A percentile compares a stretch with the other conserved stretches of the same genome.
These are phyloP conservation scores for Chaetomium cochliodes DNA, from an alignment of 495 filamentous ascomycete species.

Conservation along the genomic window DNA sequence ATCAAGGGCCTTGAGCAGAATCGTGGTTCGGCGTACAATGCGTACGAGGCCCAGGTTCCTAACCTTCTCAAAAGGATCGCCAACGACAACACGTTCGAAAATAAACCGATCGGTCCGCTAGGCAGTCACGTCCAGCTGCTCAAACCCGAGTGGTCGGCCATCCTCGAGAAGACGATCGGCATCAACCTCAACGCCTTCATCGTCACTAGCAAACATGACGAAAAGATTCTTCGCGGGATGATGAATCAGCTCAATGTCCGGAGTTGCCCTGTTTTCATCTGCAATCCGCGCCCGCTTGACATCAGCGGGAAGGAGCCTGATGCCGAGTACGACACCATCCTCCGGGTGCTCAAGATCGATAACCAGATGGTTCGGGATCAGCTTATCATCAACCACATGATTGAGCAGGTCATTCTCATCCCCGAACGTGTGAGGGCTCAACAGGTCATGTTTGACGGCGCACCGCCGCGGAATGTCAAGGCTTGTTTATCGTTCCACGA, in stretches of 20 bases:
- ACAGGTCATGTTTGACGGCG: constrained; percentile 64
- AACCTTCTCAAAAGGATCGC: constrained; percentile 65
- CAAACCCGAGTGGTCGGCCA: constrained; percentile 79
- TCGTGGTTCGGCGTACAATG: constrained; percentile 38
- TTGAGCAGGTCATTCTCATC: constrained; percentile 84
- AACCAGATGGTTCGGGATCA: constrained; percentile 73
- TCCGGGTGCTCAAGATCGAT: constrained; percentile 79
- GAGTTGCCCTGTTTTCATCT: constrained; percentile 64
- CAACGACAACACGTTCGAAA: constrained; percentile 61
- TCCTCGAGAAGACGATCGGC: constrained; percentile 74
- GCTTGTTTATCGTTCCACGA: constrained; percentile 65
- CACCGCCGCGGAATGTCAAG: constrained; percentile 65
- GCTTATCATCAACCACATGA: constrained; percentile 75
- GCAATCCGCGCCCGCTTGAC: constrained; percentile 57
- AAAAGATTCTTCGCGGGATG: constrained; percentile 57
- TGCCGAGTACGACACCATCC: constrained; percentile 65
- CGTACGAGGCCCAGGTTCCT: constrained; percentile 62
- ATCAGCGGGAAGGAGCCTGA: constrained; percentile 71
- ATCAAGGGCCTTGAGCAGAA: constrained; percentile 36
- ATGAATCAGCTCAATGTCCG: constrained; percentile 59
- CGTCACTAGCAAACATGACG: constrained; percentile 71
- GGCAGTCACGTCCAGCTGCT: constrained; percentile 71
- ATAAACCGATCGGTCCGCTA: constrained; percentile 79
- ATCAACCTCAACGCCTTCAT: constrained; percentile 68
- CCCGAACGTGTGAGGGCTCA: constrained; percentile 63